Base-by-base conservation (phyloP, 176 grass and related monocot genomes). In the Cenchrus americanus region DNA sequence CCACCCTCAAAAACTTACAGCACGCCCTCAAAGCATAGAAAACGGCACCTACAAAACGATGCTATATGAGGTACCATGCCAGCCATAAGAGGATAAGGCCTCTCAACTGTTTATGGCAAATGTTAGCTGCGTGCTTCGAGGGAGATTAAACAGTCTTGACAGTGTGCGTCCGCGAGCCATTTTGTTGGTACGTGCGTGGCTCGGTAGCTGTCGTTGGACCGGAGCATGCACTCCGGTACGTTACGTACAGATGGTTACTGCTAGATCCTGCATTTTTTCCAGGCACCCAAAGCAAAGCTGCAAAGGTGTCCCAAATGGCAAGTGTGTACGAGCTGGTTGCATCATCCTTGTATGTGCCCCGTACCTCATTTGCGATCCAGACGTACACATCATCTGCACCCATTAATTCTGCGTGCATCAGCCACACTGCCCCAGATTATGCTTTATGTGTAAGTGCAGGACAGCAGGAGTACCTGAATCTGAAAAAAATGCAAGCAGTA, bases 141-240 rank as follows among this genome's bases (percentile, higher is more conserved):
- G 4, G 34, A 37, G 88, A 82, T 42, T 82, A 86, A 86, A 63
- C 37, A 55, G 82, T 40, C 27, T 30, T 17, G 32, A 41, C 7
- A 63, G 32, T 85, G 26, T 0, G 47, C 24, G 71, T 37, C 66
- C 43, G 46, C 22, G 57, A 77, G 73, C 66, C 57, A 49, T 66
- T 90, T 78, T 71, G 83, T 90, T 73, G 40, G 59, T 44, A 79
- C 84, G n/a, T 79, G 73, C 73, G 23, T 78, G 78, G 49, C 32
- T 42, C 9, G 40, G 57, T 86, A 66, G 83, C n/a, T 82, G 6
- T n/a, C n/a, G n/a, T 67, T 86, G 79, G 88, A 82, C 50, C 26
- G 73, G 26, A 66, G 83, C 83, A 14, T 73, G 34, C 34, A 37
- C 34, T 77, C 40, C 24, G 5, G 55, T 40, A 2, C 34, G 27